Conservation (phyloP, 2,329 filamentous ascomycete species). For the Fonsecaea pedrosoi region DNA sequence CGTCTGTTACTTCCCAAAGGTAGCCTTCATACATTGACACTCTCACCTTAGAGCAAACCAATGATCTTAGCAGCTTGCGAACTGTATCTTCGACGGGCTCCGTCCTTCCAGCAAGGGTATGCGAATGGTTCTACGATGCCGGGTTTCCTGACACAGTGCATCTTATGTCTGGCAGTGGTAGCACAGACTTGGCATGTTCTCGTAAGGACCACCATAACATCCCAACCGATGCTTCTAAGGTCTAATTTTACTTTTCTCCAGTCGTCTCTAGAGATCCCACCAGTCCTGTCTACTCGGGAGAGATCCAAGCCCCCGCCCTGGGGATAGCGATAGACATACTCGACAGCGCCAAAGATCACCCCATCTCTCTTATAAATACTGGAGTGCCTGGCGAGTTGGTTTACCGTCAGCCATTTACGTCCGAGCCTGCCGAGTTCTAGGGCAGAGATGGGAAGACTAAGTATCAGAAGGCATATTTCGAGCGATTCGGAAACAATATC, state of each 20-base stretch:
- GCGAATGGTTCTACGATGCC: constrained; percentile 7
- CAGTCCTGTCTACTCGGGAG: constrained; percentile 67
- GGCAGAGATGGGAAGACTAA: neutral
- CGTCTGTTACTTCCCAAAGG: too few relatives aligned
- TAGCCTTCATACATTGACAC: too few relatives aligned
- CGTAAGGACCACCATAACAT: neutral
- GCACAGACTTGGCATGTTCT: constrained; percentile 7
- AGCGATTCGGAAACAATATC: constrained; percentile 11
- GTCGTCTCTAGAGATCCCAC: constrained; percentile 66
- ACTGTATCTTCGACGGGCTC: neutral
- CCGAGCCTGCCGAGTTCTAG: neutral
- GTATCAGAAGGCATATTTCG: constrained; percentile 2
- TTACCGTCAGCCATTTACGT: neutral
- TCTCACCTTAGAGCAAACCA: neutral
- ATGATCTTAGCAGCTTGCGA: neutral
- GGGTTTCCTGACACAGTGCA: constrained; percentile 5
- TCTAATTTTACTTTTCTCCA: neutral
- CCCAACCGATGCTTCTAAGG: neutral
- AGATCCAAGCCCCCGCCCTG: constrained; percentile 60
- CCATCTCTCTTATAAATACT: neutral
- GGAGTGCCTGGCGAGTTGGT: constrained; percentile 10
- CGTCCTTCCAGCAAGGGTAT: neutral
- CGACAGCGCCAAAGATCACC: constrained; percentile 3
- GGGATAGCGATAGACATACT: constrained; percentile 46
- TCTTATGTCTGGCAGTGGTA: neutral